Evolutionary conservation across 2,329 filamentous ascomycete species (phyloP).

Genomic region (Aspergillus calidoustus): DNA sequence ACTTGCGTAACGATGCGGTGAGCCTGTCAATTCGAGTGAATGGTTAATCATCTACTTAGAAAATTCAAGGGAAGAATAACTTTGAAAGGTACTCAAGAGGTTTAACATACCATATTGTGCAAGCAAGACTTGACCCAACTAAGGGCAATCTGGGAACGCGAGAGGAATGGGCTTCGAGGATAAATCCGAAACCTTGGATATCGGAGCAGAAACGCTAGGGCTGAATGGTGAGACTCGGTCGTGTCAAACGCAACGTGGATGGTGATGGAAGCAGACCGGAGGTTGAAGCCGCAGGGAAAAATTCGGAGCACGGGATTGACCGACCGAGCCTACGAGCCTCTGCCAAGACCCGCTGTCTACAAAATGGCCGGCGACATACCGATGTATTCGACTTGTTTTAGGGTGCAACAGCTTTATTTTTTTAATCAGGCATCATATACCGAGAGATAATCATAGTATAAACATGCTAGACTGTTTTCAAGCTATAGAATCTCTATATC

Average conservation of each 20-base stretch:
- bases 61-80: not conserved
- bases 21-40: slow-evolving; percentile 61
- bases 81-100: not conserved
- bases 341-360: slow-evolving; percentile 2
- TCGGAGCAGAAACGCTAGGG: not conserved
- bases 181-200: not conserved
- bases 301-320: slow-evolving; percentile 24
- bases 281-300: slow-evolving; percentile 22
- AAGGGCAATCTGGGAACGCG: not conserved
- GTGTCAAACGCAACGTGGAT: slow-evolving; percentile 12
- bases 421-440: not conserved
- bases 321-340: slow-evolving; percentile 5
- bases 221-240: not conserved
- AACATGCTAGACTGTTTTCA: not conserved
- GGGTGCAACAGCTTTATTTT: not conserved
- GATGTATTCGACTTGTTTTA: not conserved
- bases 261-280: slow-evolving; percentile 22
- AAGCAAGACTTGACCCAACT: slow-evolving; percentile 3
- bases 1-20: slow-evolving; percentile 94
- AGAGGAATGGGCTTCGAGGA: not conserved
- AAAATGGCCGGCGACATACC: not conserved
- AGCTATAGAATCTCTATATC: not conserved
- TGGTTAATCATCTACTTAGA: slow-evolving; percentile 4
- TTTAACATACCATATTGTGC: slow-evolving; percentile 18
- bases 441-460: not conserved